Conservation (phyloP, 441 rosid species). For the Jatropha podagrica region DNA sequence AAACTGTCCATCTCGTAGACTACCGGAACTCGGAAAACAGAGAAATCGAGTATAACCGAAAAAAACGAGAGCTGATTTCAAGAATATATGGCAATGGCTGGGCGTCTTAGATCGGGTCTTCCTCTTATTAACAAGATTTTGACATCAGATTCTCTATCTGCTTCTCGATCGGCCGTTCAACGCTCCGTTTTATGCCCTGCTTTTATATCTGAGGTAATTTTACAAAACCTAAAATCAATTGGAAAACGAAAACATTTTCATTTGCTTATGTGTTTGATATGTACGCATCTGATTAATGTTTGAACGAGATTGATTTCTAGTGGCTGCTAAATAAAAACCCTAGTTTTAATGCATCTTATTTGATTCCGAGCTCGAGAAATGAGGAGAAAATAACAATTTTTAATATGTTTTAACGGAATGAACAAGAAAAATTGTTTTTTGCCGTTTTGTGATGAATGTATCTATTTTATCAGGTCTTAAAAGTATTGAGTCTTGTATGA, state of each 20-base stretch:
- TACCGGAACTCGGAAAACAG: no score
- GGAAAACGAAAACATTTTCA: background rate
- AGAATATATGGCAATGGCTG: conserved; percentile 53
- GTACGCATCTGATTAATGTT: background rate
- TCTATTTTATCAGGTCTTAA: background rate
- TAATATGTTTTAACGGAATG: no score
- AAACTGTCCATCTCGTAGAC: no score
- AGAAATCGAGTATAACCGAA: no score
- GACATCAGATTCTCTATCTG: conserved; percentile 38
- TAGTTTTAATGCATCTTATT: background rate
- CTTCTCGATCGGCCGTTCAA: conserved; percentile 41
- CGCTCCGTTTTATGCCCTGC: conserved; percentile 36
- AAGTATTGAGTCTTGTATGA: background rate
- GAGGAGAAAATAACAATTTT: background rate
- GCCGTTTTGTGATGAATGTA: background rate
- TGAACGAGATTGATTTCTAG: background rate
- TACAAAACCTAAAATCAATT: background rate
- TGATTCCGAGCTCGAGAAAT: background rate
- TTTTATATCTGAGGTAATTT: conserved; percentile 45
- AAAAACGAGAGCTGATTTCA: background rate
- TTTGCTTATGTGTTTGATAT: background rate
- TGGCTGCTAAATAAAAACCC: background rate
- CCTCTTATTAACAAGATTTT: conserved; percentile 48
- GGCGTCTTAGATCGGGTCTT: conserved; percentile 68
- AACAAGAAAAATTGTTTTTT: no score